Evolutionary conservation across 169 alveolate species (phyloP), one percentile per base, ranked within the genome.

Genomic region (Besnoitia besnoiti): DNA sequence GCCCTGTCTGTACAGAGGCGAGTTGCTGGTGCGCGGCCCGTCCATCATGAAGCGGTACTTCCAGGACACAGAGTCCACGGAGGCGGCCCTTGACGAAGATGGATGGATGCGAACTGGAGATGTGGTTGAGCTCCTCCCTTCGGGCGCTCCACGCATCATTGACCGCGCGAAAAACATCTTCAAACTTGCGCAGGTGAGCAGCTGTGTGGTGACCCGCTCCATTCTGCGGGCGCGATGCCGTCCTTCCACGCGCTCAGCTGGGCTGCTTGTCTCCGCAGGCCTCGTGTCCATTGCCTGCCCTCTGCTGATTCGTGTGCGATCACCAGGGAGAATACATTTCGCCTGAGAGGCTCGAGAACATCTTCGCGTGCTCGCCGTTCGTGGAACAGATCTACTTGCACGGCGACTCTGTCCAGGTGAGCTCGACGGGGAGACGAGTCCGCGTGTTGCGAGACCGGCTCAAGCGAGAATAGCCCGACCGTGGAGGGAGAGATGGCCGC

Each of bases 81-180:
- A 85, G 19, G 98, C 95, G 80, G 96, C 97, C 5, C 76, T 98
- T 39, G 99, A 97, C 94, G 91, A 76, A 35, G 98, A 97, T 37
- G 99, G 98, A 0, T 98, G 99, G 98, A 88, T 98, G 40, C 98
- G 96, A 90, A 96, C 98, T 40, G 99, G 99, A 39, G 99, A 98
- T 94, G 96, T 98, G 24, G 99, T 98, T 27, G 89, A 62, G 79
- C 77, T 92, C 33, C 90, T 79, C 42, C 96, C 94, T 1, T 95
- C 94, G 80, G 98, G 98, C 24, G 95, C 98, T 0, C 75, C 97
- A n/a, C 97, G 96, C 75, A 96, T 98, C 75, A 97, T 97, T 67
- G 99, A 98, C 92, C 94, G 99, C 92, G 96, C 95, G 59, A 98
- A 98, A 91, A 96, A 97, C 88, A 96, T 98, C 46, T 98, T 97